Evolutionary conservation across 2,329 filamentous ascomycete species (phyloP), one percentile per base, ranked within the genome.

Genomic region (Daldinia sp.): DNA sequence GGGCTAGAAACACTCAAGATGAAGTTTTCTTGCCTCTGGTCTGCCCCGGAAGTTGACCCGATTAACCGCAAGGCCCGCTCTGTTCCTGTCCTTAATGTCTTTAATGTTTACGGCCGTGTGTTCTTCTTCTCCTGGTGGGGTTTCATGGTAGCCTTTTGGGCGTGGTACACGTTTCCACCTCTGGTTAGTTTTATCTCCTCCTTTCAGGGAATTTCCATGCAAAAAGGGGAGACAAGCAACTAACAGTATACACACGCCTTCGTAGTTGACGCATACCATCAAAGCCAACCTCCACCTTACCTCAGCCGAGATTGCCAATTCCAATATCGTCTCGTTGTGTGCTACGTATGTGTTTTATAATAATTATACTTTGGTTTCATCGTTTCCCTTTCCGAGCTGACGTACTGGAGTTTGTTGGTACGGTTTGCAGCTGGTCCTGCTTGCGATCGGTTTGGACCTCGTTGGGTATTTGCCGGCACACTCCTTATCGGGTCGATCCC

Each of bases 161-260:
- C 93, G 10, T 97, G 92, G 92, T 97, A 97, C 83, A 92, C 94
- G 1, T 97, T 97, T 80, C 93, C 94, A 71, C 94, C 94, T 73
- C 83, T 96, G 78, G 90, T 93, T 85, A 81, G 86, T 79, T 41
- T 41, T 35, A 7, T 9, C 33, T 9, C 7, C 35, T 3, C 42
- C 18, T 48, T 5, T 48, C 10, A 28, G 9, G 20, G 26, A 37
- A 26, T 2, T 30, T 28, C 6, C 3, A 15, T 10, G 12, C 2
- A 35, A 51, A 37, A 30, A 23, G 35, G 56, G 30, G 15, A 48
- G 41, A 9, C 30, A 3, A 26, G n/a, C 35, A 33, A 48, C 74
- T 77, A 65, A 78, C 69, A 54, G 18, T 35, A 7, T 48, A 26
- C 46, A 15, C 30, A 41, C 4, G 33, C 33, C 10, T 46, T n/a